Percentiles rank a stretch among this genome's conserved stretches.
These are phyloP conservation scores for Verbascum thapsus DNA, from an alignment of 257 asterid species.

Conservation along the genomic window DNA sequence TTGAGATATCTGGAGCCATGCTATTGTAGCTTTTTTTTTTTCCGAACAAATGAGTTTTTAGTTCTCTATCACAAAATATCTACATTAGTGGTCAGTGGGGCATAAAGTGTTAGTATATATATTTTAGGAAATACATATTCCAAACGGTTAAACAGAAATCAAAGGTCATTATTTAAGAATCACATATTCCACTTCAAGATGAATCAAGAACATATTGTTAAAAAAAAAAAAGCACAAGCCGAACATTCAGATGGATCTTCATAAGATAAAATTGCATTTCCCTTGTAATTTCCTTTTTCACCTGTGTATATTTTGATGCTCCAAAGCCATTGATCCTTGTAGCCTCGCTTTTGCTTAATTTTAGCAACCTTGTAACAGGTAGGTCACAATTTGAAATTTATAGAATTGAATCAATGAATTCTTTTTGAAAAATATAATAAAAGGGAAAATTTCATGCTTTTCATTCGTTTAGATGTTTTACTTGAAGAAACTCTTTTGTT, in stretches of 20 bases:
- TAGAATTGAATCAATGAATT: constrained; percentile 14
- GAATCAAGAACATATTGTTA: constrained; percentile 54
- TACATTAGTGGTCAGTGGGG: no score
- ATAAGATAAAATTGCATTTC: constrained; percentile 92
- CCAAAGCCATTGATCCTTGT: constrained; percentile 99
- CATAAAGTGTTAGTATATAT: no score
- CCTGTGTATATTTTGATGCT: constrained; percentile 92
- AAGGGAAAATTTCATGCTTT: constrained; percentile 2
- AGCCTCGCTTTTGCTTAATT: constrained; percentile 97
- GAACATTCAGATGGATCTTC: constrained; percentile 99
- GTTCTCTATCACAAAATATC: no score
- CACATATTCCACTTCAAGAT: constrained; percentile 7
- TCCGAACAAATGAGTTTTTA: no score
- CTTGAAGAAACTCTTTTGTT: constrained; percentile 14
- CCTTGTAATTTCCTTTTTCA: constrained; percentile 94
- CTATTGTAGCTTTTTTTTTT: no score
- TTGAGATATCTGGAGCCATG: no score
- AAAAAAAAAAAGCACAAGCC: constrained; percentile 95
- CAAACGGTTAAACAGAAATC: constrained; percentile 42
- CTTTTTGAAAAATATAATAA: constrained; percentile 20
- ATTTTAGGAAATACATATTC: no score
- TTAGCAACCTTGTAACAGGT: constrained; percentile 90
- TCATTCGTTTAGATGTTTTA: background rate
- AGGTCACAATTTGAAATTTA: no score
- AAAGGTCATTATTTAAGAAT: background rate